Base-by-base conservation (phyloP, 306 rosid species). In the Lagenaria siceraria region DNA sequence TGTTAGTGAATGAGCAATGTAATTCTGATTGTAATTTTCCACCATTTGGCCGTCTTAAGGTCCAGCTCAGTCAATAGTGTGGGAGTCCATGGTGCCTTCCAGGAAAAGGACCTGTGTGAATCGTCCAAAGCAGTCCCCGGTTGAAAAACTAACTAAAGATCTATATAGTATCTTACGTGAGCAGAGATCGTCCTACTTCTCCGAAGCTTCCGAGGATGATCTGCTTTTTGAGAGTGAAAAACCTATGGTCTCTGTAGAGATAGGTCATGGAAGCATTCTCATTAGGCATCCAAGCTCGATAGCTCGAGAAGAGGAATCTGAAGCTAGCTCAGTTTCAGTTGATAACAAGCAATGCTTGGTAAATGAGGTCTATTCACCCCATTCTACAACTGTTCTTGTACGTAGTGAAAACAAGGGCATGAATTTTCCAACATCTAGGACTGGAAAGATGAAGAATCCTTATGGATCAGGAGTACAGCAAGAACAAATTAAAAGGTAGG, bases 201-300 rank as follows among this genome's bases (percentile, higher is more conserved):
- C 97, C 19, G 90, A 86, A 63, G 91, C 99, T 62, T 96, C 99
- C 19, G 93, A 92, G 69, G 97, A 90, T 64, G 99, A 92, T 80
- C 86, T 96, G 72, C 98, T 96, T 85, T 96, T 89, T 40, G 98
- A 89, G 81, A 90, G 90, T 75, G 96, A 89, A 83, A 85, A 88
- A 27, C 98, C 99, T 33, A 88, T 92, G 99, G 98, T 96, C 78
- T 96, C 98, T 69, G 99, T 96, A 80, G 99, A 96, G 90, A 92
- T 92, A 80, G 99, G 99, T 69, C 99, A 96, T 82, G 99, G 99
- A 82, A 92, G 97, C 33, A 84, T 96, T 83, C 97, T 96, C 81
- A 92, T 96, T 24, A 89, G 92, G 92, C 98, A 92, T 82, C 99
- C 99, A 10, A 92, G 90, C 81, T 88, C 88, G 65, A 81, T 92